Base-by-base conservation (phyloP, 1,284 basidiomycete species). In the Volvariella surrecta region DNA sequence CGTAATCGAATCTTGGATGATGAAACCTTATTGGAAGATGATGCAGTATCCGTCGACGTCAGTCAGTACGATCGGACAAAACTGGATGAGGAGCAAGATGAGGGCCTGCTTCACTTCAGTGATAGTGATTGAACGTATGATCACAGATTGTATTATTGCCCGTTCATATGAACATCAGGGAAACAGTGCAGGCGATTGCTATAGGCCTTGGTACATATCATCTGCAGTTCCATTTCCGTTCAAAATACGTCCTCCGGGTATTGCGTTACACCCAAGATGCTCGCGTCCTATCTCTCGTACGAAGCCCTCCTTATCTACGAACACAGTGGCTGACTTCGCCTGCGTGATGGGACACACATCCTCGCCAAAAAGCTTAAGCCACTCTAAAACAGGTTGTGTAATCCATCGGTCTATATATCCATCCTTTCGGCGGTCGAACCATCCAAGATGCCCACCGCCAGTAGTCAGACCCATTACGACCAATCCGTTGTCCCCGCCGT, bases 361-460 rank as follows among this genome's bases (percentile, higher is more conserved):
- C 45, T 82, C 72, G 19, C 71, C 76, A 32, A 73, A 67, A 31
- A 82, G 66, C 47, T 64, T 71, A 37, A 88, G 54, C 85, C 84
- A 91, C 57, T 91, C 82, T 7, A 89, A 53, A 3, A 85, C 80
- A 8, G 89, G 89, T 50, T 71, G 66, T 13, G 70, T 73, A 42
- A 85, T 70, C 89, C 88, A 91, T 43, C 86, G 66, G 47, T 71
- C 70, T 11, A 77, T 60, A 46, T 63, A 58, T 28, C 70, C 67
- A 47, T 60, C 59, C 35, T 61, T 49, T 30, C 66, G 67, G 22
- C 66, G 66, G 37, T 86, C 79, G 58, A 95, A 98, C 94, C 91
- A 98, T 22, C 95, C 95, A 13, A 99, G 70, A 65, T 99, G 95
- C 0, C 96, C 96, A 1, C 96, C 95, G 13, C 74, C 71, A 28